phyloP scores from a whole-genome alignment of 2,329 filamentous ascomycete genomes.

The Aquanectria penicillioides region DNA sequence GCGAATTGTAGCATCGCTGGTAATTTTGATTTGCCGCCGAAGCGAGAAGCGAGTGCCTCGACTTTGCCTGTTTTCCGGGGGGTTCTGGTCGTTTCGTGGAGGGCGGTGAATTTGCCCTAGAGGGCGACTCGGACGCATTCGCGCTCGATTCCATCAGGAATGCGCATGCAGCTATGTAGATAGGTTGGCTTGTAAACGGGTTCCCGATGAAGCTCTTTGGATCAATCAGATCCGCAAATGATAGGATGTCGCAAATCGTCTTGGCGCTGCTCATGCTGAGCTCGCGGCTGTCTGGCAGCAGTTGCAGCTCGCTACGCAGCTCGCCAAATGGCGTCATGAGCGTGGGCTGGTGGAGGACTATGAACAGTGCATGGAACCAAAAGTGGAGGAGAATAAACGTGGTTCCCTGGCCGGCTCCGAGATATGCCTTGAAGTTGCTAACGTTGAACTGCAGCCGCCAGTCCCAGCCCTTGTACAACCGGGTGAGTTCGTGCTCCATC shows the following conservation, averaged over 20 bases:
- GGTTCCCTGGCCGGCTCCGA: constrained; percentile 82
- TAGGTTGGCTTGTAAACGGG: constrained; percentile 89
- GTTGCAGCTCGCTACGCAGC: constrained; percentile 69
- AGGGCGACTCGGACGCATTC: constrained; percentile 71
- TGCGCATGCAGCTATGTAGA: constrained; percentile 90
- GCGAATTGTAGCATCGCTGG: constrained; percentile 83
- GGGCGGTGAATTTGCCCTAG: constrained; percentile 63
- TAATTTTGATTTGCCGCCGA: constrained; percentile 89
- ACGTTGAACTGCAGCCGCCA: constrained; percentile 83
- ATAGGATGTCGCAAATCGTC: constrained; percentile 88
- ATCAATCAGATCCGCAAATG: constrained; percentile 87
- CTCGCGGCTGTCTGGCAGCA: constrained; percentile 84
- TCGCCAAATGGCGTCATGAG: constrained; percentile 79
- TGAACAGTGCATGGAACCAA: constrained; percentile 89
- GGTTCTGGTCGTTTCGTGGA: constrained; percentile 19
- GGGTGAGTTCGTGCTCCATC: constrained; percentile 85
- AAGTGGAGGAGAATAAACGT: constrained; percentile 89
- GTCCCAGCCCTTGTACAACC: constrained; percentile 77
- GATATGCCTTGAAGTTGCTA: constrained; percentile 85
- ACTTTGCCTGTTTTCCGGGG: constrained; percentile 44
- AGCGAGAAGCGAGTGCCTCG: constrained; percentile 80
- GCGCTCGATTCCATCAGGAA: constrained; percentile 86
- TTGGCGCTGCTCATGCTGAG: constrained; percentile 89
- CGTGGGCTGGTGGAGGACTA: constrained; percentile 85
- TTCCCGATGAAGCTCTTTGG: constrained; percentile 88